These are phyloP conservation scores for Maudiozyma bulderi DNA, from an alignment of 805 yeast genomes.

Conservation along the genomic window DNA sequence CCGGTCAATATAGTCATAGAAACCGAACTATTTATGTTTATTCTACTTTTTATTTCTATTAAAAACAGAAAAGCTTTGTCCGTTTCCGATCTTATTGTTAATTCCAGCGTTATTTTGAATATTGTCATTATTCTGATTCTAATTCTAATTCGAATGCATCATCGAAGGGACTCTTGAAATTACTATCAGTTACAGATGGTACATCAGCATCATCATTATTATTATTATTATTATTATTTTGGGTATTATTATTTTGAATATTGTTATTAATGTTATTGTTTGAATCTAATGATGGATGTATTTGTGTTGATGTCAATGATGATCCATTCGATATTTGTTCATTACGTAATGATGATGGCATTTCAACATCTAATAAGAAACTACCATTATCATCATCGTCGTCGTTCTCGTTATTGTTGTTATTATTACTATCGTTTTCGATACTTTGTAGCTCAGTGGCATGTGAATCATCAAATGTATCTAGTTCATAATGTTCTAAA, in stretches of 20 bases:
- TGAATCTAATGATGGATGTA: too few relatives aligned
- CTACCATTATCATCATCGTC: constrained; percentile 21
- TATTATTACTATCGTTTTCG: background rate
- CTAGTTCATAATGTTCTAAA: background rate
- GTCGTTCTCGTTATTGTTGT: background rate
- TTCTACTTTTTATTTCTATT: too few relatives aligned
- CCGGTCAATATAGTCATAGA: too few relatives aligned
- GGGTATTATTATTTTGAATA: too few relatives aligned
- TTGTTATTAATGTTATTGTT: too few relatives aligned
- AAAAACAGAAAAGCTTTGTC: background rate
- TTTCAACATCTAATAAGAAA: constrained; percentile 24
- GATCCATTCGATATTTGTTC: background rate
- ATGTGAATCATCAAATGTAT: background rate
- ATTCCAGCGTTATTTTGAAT: too few relatives aligned
- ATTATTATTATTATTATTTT: too few relatives aligned
- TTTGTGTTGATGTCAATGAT: background rate
- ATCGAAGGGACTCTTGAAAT: background rate
- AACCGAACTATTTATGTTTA: too few relatives aligned
- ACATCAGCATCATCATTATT: background rate
- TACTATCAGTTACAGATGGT: too few relatives aligned
- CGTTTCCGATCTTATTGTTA: background rate
- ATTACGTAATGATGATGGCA: background rate
- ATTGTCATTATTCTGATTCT: background rate
- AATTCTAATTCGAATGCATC: background rate
- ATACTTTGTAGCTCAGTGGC: background rate